Conservation (phyloP, 441 rosid species). For the Euphorbia schlechtendalii region DNA sequence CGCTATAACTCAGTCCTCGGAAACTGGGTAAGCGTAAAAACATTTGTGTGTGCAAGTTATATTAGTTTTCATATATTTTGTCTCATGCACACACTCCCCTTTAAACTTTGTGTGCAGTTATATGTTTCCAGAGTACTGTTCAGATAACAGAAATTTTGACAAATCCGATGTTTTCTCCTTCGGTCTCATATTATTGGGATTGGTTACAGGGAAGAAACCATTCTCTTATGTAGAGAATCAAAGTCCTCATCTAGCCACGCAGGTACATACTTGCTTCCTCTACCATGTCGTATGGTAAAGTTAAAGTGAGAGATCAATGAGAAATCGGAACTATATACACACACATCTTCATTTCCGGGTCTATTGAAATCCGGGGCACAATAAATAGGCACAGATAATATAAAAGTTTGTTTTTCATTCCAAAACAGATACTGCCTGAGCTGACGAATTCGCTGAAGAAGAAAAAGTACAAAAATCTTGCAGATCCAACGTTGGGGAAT, state of each 20-base stretch:
- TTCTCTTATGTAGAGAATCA: not conserved
- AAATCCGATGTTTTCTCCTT: constrained; percentile 6
- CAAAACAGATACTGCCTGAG: not conserved
- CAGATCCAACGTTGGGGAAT: not conserved
- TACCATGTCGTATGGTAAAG: no score
- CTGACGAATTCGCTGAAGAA: not conserved
- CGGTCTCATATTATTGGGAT: constrained; percentile 3
- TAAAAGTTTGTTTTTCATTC: not conserved
- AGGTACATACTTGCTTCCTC: not conserved
- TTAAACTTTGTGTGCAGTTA: not conserved
- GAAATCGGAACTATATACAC: no score
- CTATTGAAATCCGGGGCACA: constrained; percentile 1
- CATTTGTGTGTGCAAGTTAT: not conserved
- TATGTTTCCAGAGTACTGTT: not conserved
- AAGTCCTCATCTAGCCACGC: not conserved
- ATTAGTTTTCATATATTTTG: not conserved
- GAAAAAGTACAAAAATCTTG: not conserved
- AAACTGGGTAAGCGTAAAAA: not conserved
- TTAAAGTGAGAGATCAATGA: no score
- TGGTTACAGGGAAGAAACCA: not conserved
- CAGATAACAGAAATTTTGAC: not conserved
- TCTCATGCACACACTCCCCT: not conserved
- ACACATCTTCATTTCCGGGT: no score
- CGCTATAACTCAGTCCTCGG: not conserved
- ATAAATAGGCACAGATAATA: no score